Evolutionary conservation across 2,329 filamentous ascomycete species (phyloP).

Genomic region (Cucurbitaria berberidis): DNA sequence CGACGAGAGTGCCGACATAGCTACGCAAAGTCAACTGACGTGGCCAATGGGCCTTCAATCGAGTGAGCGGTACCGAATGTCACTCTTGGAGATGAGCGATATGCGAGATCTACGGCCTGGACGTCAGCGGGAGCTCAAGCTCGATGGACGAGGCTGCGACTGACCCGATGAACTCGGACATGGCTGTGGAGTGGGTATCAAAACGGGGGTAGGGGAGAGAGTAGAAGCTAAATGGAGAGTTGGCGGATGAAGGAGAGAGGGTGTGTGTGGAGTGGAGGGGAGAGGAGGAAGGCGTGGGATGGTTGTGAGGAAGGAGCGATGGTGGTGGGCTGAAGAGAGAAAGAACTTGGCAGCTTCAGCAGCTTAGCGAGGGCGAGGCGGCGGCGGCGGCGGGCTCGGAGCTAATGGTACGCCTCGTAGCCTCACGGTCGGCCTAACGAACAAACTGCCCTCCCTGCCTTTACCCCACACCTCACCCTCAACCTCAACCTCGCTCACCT

Average conservation of each 20-base stretch:
- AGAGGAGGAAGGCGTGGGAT: constrained; percentile 14
- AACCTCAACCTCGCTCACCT: too few relatives aligned
- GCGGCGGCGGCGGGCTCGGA: too few relatives aligned
- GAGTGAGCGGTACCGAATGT: constrained; percentile 77
- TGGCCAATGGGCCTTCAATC: constrained; percentile 21
- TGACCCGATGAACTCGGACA: constrained; percentile 68
- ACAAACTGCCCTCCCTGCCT: too few relatives aligned
- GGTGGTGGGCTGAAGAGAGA: constrained; percentile 23
- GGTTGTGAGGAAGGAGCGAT: constrained; percentile 13
- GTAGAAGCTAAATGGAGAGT: constrained; percentile 29
- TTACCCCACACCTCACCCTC: constrained; percentile 34
- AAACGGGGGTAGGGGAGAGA: constrained; percentile 30
- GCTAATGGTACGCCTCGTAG: constrained; percentile 15
- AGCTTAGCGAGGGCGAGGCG: constrained; percentile 25
- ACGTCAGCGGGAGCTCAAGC: constrained; percentile 45
- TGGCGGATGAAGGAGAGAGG: constrained; percentile 20
- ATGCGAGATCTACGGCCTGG: constrained; percentile 75
- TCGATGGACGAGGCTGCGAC: constrained; percentile 48
- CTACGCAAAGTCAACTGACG: constrained; percentile 56
- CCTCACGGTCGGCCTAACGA: constrained; percentile 1
- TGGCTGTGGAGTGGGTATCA: constrained; percentile 45
- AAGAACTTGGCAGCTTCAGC: constrained; percentile 24
- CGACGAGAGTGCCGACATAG: constrained; percentile 93
- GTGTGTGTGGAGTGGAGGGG: constrained; percentile 18
- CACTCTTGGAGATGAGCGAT: constrained; percentile 95